Base-by-base conservation (phyloP, 164 flowering plant genomes). In the Magnolia kwangsiensis region DNA sequence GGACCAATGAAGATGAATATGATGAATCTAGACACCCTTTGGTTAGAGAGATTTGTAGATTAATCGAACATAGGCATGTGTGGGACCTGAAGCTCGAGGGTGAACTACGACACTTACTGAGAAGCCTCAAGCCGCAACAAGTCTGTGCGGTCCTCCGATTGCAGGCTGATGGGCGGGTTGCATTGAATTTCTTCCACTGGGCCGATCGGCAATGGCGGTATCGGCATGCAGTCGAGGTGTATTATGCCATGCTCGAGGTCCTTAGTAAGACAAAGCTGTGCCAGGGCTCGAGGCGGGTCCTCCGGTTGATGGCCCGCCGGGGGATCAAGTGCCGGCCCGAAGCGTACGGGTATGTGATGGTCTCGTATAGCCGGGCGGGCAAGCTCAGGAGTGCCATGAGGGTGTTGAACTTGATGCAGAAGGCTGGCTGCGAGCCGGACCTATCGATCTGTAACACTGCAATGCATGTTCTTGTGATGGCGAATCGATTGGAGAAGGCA, bases 191-290 rank as follows among this genome's bases (percentile, higher is more conserved):
- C 83, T 95, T 93, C 82, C 89, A 90, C 73, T 95, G 98, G 99
- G 97, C 94, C 69, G 93, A 95, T 58, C 69, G 94, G 68, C 97
- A 91, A 72, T 92, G 98, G 98, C 82, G 96, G 67, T 95, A 95
- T 75, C 82, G 91, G 24, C 99, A 94, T 75, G 86, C 82, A 31
- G 85, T 85, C 0, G 74, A 85, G 71, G 97, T 91, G 37, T 94
- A 92, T 74, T 90, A 90, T 75, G 80, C 82, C 19, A 88, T 96
- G 94, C 94, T 96, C 66, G 88, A 87, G 78, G 74, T 93, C 45
- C 91, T 96, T 8, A 85, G 96, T 78, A 92, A 83, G 88, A 96
- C 98, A 18, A 93, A 90, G 74, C 74, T 94, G 75, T 94, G 96
- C 72, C 92, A 89, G 79, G 98, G 91, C 58, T 90, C 95, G 13